These are phyloP conservation scores for Amanita polypyramis DNA, from an alignment of 768 basidiomycete species.

Conservation along the genomic window DNA sequence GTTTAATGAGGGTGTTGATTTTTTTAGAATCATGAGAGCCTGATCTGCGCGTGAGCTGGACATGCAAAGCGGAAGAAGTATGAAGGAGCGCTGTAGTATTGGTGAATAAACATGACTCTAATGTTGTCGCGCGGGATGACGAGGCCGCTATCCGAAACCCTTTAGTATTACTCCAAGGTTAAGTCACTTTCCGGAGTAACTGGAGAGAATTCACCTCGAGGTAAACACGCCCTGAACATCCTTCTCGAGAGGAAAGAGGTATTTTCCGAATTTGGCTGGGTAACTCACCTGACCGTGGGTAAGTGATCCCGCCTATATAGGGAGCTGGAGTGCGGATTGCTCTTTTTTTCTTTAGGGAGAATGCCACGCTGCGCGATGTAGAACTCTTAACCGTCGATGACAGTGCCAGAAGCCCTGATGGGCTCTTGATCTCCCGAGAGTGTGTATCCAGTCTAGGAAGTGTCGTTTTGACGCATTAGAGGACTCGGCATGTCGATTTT, in stretches of 20 bases:
- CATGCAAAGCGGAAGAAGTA: conserved; percentile 31
- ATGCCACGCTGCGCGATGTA: conserved; percentile 59
- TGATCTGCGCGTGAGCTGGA: conserved; percentile 21
- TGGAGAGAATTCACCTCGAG: conserved; percentile 17
- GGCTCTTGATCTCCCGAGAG: conserved; percentile 49
- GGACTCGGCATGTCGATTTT: conserved; percentile 55
- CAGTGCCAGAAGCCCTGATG: conserved; percentile 51
- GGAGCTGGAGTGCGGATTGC: neutral
- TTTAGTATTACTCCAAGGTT: conserved; percentile 6
- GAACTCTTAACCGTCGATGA: conserved; percentile 39
- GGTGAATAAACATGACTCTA: conserved; percentile 25
- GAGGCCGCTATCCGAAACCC: conserved; percentile 19
- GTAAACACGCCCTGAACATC: conserved; percentile 20
- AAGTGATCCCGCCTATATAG: conserved; percentile 20
- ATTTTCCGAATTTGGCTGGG: neutral
- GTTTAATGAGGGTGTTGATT: conserved; percentile 35
- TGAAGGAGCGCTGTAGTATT: conserved; percentile 30
- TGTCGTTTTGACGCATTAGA: conserved; percentile 43
- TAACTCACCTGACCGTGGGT: conserved; percentile 30
- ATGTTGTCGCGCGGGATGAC: neutral
- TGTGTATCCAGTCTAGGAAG: conserved; percentile 49
- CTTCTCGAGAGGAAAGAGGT: neutral
- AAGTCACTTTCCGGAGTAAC: neutral
- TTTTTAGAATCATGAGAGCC: conserved; percentile 28
- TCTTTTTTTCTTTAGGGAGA: conserved; percentile 27